phyloP scores from a whole-genome alignment of 2,329 filamentous ascomycete genomes.

The Fusarium ramigenum region DNA sequence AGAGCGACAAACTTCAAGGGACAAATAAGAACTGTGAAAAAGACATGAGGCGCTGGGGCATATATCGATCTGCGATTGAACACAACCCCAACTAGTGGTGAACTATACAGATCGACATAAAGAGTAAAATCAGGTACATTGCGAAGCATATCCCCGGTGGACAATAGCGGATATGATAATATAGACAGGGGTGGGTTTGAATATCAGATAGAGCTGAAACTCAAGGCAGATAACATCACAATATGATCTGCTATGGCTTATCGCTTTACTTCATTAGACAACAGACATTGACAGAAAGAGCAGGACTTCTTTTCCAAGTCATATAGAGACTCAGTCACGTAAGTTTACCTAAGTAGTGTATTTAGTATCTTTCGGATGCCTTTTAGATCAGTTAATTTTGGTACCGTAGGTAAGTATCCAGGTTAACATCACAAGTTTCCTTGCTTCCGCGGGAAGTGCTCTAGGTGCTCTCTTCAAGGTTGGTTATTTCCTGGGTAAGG shows the following conservation, averaged over 20 bases:
- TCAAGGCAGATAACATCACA: neutral
- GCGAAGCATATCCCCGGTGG: neutral
- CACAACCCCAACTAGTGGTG: neutral
- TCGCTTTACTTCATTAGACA: neutral
- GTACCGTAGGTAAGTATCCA: neutral
- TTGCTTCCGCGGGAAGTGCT: neutral
- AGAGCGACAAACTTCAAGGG: neutral
- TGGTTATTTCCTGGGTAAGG: neutral
- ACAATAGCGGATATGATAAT: neutral
- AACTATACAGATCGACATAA: neutral
- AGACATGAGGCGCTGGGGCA: neutral
- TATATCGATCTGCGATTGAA: neutral
- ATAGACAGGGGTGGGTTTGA: neutral
- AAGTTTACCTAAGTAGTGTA: no score
- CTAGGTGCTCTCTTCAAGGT: no score
- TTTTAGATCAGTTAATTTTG: neutral
- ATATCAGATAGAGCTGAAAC: slow-evolving; percentile 5
- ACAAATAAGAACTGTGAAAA: neutral
- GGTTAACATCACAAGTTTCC: neutral
- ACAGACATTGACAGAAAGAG: neutral
- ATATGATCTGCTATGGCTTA: neutral
- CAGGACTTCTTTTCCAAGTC: neutral
- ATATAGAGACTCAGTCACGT: neutral
- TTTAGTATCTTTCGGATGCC: neutral
- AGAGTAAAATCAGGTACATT: neutral